A percentile compares a stretch with the other conserved stretches of the same genome.
Conservation (phyloP, 2,329 filamentous ascomycete genomes). For the Calonectria multiphialidica region DNA sequence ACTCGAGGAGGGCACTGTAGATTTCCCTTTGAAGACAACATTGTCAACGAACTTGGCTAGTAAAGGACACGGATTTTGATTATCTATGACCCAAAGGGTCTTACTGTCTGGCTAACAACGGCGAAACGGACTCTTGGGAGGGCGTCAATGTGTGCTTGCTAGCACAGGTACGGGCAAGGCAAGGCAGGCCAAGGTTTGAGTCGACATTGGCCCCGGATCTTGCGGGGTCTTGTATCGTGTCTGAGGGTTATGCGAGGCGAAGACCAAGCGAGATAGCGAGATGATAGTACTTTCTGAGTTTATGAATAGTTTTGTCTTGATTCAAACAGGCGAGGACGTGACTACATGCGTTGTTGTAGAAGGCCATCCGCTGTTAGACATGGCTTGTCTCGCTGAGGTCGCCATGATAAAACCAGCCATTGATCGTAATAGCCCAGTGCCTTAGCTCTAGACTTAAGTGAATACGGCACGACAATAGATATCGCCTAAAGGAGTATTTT, state of each 20-base stretch:
- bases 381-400: slow-evolving; percentile 13
- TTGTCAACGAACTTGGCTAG: slow-evolving; percentile 31
- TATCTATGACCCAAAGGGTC: slow-evolving; percentile 14
- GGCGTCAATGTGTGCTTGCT: slow-evolving; percentile 10
- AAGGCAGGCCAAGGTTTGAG: slow-evolving; percentile 8
- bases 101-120: slow-evolving; percentile 21
- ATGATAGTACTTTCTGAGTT: slow-evolving; percentile 36
- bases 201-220: slow-evolving; percentile 24
- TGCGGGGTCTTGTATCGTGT: slow-evolving; percentile 30
- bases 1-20: slow-evolving; percentile 21
- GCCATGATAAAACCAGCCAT: slow-evolving; percentile 1
- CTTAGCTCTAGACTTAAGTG: slow-evolving; percentile 20
- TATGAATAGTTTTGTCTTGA: slow-evolving; percentile 39
- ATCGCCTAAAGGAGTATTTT: not conserved
- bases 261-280: slow-evolving; percentile 31
- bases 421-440: not conserved
- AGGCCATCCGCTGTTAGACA: slow-evolving; percentile 16
- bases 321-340: slow-evolving; percentile 25
- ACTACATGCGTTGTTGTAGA: slow-evolving; percentile 20
- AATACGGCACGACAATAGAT: slow-evolving; percentile 24
- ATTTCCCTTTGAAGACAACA: slow-evolving; percentile 17
- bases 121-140: slow-evolving; percentile 10
- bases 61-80: slow-evolving; percentile 27
- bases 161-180: slow-evolving; percentile 9
- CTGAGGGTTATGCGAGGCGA: slow-evolving; percentile 25